Evolutionary conservation across 169 alveolate species (phyloP).

Genomic region (Plasmodium vinckei): DNA sequence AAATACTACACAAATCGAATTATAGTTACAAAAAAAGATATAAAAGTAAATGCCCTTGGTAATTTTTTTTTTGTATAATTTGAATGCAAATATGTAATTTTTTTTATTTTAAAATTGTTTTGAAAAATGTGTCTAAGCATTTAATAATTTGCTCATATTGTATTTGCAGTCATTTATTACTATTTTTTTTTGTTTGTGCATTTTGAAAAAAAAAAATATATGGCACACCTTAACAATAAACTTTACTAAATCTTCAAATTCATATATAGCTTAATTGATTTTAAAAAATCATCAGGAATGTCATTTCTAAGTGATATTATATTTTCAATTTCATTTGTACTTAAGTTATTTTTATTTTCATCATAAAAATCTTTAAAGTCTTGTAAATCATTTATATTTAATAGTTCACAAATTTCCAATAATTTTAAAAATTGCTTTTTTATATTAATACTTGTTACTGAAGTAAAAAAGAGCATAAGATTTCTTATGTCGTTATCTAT

Average conservation of each 20-base stretch:
- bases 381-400: slow-evolving; percentile 58
- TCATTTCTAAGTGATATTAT: slow-evolving; percentile 57
- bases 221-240: no score
- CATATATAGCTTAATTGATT: slow-evolving; percentile 33
- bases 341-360: slow-evolving; percentile 51
- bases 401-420: slow-evolving; percentile 60
- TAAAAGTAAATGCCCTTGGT: slow-evolving; percentile 75
- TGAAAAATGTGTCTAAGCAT: no score
- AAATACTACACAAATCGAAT: slow-evolving; percentile 48
- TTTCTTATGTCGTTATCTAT: slow-evolving; percentile 71
- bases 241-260: neutral
- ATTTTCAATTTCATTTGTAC: slow-evolving; percentile 28
- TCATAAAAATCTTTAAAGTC: slow-evolving; percentile 73
- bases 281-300: slow-evolving; percentile 38
- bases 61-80: neutral
- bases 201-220: no score
- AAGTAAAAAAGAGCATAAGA: slow-evolving; percentile 65
- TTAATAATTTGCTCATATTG: no score
- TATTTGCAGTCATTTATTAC: no score
- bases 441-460: slow-evolving; percentile 55
- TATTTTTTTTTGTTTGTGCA: no score
- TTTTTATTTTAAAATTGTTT: slow-evolving; percentile 1
- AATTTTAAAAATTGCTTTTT: slow-evolving; percentile 57
- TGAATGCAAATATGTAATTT: neutral
- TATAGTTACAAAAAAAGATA: slow-evolving; percentile 53